A percentile compares a stretch with the other conserved stretches of the same genome.
Conservation (phyloP, 768 basidiomycete genomes). For the Cyclocybe cylindracea region DNA sequence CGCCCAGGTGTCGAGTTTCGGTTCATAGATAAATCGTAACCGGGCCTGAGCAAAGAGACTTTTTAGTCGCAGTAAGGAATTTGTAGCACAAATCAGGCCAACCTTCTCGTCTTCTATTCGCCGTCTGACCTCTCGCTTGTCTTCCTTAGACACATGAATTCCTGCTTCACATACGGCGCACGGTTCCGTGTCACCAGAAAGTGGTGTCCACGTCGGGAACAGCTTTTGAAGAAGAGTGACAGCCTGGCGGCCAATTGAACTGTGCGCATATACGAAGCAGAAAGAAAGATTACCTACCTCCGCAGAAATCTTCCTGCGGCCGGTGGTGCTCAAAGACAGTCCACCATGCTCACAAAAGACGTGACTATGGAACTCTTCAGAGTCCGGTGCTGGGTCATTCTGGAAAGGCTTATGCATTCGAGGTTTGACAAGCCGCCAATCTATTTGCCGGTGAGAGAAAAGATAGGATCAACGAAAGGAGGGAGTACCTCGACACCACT, state of each 20-base stretch:
- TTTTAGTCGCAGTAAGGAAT: slow-evolving; percentile 2
- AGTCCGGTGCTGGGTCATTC: slow-evolving; percentile 70
- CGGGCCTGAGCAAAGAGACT: slow-evolving; percentile 43
- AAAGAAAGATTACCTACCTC: slow-evolving; percentile 41
- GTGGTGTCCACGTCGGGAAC: slow-evolving; percentile 68
- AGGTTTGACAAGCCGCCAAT: slow-evolving; percentile 72
- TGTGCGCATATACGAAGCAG: not conserved
- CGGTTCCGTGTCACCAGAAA: slow-evolving; percentile 46
- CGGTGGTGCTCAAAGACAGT: slow-evolving; percentile 53
- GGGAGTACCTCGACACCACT: slow-evolving; percentile 70
- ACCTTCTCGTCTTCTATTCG: slow-evolving; percentile 84
- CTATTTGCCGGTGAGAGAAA: slow-evolving; percentile 35
- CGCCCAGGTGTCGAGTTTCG: slow-evolving; percentile 23
- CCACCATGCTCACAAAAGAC: slow-evolving; percentile 74
- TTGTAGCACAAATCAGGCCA: not conserved
- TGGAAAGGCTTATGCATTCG: slow-evolving; percentile 68
- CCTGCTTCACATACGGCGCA: slow-evolving; percentile 68
- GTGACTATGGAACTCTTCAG: slow-evolving; percentile 53
- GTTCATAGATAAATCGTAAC: slow-evolving; percentile 62
- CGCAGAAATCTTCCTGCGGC: slow-evolving; percentile 61
- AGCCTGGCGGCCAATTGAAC: slow-evolving; percentile 41
- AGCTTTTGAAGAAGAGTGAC: slow-evolving; percentile 51
- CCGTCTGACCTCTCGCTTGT: slow-evolving; percentile 61
- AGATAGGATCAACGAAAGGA: slow-evolving; percentile 5
- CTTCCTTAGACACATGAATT: slow-evolving; percentile 57